Base-by-base conservation (phyloP, 495 filamentous ascomycete genomes). In the Lasiosphaeria miniovina region DNA sequence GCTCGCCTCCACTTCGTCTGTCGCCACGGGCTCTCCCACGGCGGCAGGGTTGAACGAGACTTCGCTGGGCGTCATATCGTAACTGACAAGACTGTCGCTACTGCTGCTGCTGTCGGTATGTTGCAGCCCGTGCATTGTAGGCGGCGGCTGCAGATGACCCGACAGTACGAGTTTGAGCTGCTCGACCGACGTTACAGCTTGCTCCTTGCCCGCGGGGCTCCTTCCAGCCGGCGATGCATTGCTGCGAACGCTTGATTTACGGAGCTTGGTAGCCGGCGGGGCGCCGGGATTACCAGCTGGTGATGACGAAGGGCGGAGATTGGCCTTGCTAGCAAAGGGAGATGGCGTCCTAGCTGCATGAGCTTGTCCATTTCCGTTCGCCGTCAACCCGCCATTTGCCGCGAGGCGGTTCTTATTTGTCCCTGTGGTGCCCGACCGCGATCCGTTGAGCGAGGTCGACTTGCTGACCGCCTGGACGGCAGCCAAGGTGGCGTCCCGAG, bases 111-210 rank as follows among this genome's bases (percentile, higher is more conserved):
- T 77, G 24, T 77, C 77, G 33, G 73, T 67, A 15, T 63, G 51
- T 49, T 60, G 61, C 17, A 48, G 15, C 65, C 73, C 60, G 60
- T 73, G 62, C 43, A 53, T 55, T 32, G 64, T 62, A 14, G 61
- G 55, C 33, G 66, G 64, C 41, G 72, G 65, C 38, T 68, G 60
- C 70, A 74, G 61, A 52, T 74, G 78, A 56, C 76, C 85, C 3
- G 84, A 85, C 14, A 90, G 80, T 31, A 87, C 88, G 52, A 85
- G 83, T 70, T 92, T 93, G 60, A 96, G 78, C 65, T 96, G 91
- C 57, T 92, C 91, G n/a, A 96, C 86, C 40, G 88, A 87, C n/a
- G 91, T 84, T 10, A 90, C 84, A 15, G 83, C 86, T 17, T 62
- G 70, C 34, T 82, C 86, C 58, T 84, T 72, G 67, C 76, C 84